Evolutionary conservation across 176 grass and related monocot genomes (phyloP), one percentile per base, ranked within the genome.

Genomic region (Oryza brachyantha): DNA sequence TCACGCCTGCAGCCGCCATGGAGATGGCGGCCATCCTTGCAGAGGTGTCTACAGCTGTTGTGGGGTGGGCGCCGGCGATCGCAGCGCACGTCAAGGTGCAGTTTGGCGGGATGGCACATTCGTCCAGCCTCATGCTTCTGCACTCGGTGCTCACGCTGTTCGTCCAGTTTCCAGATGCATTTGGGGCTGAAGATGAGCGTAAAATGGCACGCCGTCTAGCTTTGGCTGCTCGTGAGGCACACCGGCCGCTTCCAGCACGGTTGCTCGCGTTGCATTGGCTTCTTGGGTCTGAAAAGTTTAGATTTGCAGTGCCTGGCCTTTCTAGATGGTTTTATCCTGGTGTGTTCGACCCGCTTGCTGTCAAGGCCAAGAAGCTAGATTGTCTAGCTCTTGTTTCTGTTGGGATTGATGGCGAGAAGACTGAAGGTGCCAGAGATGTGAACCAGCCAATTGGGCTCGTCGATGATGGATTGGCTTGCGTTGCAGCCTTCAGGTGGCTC

Each of bases 331-430:
- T 97, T 64, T 92, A 92, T 73, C 91, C 94, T 68, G 36, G 61
- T 6, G 40, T 97, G 58, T 94, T 94, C 3, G 94, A 97, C 43
- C 89, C 94, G 58, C 87, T 97, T 14, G 84, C 87, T 0, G 63
- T 97, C 71, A 97, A 97, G 83, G 91, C 91, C 32, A 97, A 92
- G 80, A 97, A 97, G 64, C 85, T 97, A 5, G 91, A 97, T 58
- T 88, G 84, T 34, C 88, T 94, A 21, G 68, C 87, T 14, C 65
- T 85, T 63, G 79, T 84, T 66, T 85, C 85, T 77, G 80, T 83
- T 42, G 42, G 34, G 8, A 12, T 77, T 17, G 70, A 64, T 36
- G 42, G 13, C 57, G 70, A 77, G 31, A 87, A 89, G 71, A 40
- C 58, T 39, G 38, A 42, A 71, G 82, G 61, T 64, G 70, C 26